A percentile compares a stretch with the other conserved stretches of the same genome.
Evolutionary conservation across 352 stramenopile genomes (phyloP).

Genomic region (Vaucheria bursata): DNA sequence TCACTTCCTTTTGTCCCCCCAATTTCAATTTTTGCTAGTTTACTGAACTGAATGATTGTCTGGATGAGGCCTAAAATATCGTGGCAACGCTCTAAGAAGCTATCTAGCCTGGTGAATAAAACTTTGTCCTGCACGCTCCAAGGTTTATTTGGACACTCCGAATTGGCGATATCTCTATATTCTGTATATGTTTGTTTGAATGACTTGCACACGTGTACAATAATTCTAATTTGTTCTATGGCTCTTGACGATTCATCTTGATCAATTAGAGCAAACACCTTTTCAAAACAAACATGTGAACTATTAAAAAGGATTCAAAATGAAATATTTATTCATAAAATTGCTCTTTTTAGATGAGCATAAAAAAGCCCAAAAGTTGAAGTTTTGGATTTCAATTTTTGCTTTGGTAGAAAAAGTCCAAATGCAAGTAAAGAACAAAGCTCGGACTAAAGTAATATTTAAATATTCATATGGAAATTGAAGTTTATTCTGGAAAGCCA

Average conservation of each 20-base stretch:
- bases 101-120: slow-evolving; percentile 90
- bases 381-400: too few relatives aligned
- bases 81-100: slow-evolving; percentile 91
- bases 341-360: too few relatives aligned
- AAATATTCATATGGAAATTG: too few relatives aligned
- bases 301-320: neutral
- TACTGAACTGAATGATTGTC: slow-evolving; percentile 96
- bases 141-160: slow-evolving; percentile 90
- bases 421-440: too few relatives aligned
- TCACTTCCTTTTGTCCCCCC: slow-evolving; percentile 92
- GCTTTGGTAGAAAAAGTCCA: neutral
- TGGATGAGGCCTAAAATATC: slow-evolving; percentile 94
- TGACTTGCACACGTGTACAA: slow-evolving; percentile 71
- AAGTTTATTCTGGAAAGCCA: neutral
- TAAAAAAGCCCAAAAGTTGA: too few relatives aligned
- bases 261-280: slow-evolving; percentile 89
- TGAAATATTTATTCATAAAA: too few relatives aligned
- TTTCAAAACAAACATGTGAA: slow-evolving; percentile 76
- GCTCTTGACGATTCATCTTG: slow-evolving; percentile 84
- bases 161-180: slow-evolving; percentile 91
- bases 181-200: slow-evolving; percentile 98
- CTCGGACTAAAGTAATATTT: too few relatives aligned
- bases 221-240: slow-evolving; percentile 86
- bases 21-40: slow-evolving; percentile 88
- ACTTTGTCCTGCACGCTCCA: slow-evolving; percentile 96